phyloP scores from a whole-genome alignment of 148 eudicot species.

The Polygonum maritimum region DNA sequence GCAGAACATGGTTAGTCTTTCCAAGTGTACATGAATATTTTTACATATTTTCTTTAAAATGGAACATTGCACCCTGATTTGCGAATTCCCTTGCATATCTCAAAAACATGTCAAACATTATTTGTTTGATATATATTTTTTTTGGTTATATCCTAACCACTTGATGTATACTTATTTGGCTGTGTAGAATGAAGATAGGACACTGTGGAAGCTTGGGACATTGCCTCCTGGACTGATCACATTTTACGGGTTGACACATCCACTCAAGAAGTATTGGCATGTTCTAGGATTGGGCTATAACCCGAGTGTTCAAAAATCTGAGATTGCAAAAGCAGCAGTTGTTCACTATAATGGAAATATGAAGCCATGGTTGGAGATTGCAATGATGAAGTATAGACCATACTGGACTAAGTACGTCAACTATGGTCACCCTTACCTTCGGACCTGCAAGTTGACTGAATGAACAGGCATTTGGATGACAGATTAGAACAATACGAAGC shows the following conservation, averaged over 20 bases:
- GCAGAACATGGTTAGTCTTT: slow-evolving; percentile 66
- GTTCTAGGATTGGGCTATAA: slow-evolving; percentile 87
- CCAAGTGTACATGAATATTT: background rate
- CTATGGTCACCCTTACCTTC: slow-evolving; percentile 64
- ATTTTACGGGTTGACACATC: slow-evolving; percentile 59
- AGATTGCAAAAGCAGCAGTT: slow-evolving; percentile 78
- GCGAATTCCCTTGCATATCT: background rate
- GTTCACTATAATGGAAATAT: slow-evolving; percentile 83
- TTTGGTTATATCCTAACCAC: background rate
- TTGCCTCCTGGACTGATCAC: slow-evolving; percentile 83
- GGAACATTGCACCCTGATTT: background rate
- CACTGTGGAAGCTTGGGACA: slow-evolving; percentile 84
- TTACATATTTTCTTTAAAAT: background rate
- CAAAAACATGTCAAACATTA: background rate
- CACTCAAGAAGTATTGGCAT: slow-evolving; percentile 75
- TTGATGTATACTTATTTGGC: background rate
- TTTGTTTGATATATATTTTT: background rate
- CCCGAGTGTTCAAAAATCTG: slow-evolving; percentile 52
- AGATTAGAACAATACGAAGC: background rate
- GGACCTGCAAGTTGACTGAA: slow-evolving; percentile 52
- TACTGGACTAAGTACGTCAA: slow-evolving; percentile 77
- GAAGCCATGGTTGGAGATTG: slow-evolving; percentile 94
- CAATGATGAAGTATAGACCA: slow-evolving; percentile 58
- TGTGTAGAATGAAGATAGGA: slow-evolving; percentile 67
- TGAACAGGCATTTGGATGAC: slow-evolving; percentile 13